These are phyloP conservation scores for Phytopythium delawarense DNA, from an alignment of 352 stramenopile genomes.

Conservation along the genomic window DNA sequence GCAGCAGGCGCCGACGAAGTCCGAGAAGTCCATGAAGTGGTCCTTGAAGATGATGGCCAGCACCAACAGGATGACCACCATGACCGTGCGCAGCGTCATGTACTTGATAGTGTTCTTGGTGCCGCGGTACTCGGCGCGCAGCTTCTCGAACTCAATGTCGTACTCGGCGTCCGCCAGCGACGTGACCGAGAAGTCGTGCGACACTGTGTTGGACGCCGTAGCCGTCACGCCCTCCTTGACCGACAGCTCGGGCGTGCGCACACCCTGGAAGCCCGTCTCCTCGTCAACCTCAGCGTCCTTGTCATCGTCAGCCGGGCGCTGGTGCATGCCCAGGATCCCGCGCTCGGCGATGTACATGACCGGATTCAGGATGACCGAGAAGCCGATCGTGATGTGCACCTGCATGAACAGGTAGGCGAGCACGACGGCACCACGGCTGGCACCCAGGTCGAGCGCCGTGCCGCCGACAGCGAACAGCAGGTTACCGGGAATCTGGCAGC, in stretches of 20 bases:
- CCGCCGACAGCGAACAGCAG: slow-evolving; percentile 54
- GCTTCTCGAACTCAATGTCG: slow-evolving; percentile 24
- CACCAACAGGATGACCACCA: slow-evolving; percentile 41
- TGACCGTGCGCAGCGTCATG: slow-evolving; percentile 28
- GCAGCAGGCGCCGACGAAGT: slow-evolving; percentile 60
- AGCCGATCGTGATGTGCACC: slow-evolving; percentile 57
- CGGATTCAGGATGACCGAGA: slow-evolving; percentile 54
- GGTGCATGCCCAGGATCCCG: slow-evolving; percentile 53
- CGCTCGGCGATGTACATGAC: slow-evolving; percentile 57
- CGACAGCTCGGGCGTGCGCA: slow-evolving; percentile 20
- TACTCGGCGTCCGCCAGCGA: slow-evolving; percentile 29
- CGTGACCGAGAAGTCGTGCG: slow-evolving; percentile 21
- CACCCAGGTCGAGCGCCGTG: slow-evolving; percentile 34
- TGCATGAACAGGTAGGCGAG: slow-evolving; percentile 62
- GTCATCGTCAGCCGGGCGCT: slow-evolving; percentile 25
- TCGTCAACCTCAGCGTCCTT: slow-evolving; percentile 10
- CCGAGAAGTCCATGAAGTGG: slow-evolving; percentile 63
- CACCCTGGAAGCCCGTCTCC: slow-evolving; percentile 21
- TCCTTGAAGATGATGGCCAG: slow-evolving; percentile 58
- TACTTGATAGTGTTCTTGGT: slow-evolving; percentile 38
- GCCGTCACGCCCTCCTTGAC: slow-evolving; percentile 8
- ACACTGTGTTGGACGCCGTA: slow-evolving; percentile 1
- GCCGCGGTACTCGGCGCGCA: slow-evolving; percentile 34
- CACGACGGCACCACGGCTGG: slow-evolving; percentile 43
- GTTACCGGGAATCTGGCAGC: slow-evolving; percentile 64